These are phyloP conservation scores for Nannochloropsis salina DNA, from an alignment of 108 stramenopile species.

Conservation along the genomic window DNA sequence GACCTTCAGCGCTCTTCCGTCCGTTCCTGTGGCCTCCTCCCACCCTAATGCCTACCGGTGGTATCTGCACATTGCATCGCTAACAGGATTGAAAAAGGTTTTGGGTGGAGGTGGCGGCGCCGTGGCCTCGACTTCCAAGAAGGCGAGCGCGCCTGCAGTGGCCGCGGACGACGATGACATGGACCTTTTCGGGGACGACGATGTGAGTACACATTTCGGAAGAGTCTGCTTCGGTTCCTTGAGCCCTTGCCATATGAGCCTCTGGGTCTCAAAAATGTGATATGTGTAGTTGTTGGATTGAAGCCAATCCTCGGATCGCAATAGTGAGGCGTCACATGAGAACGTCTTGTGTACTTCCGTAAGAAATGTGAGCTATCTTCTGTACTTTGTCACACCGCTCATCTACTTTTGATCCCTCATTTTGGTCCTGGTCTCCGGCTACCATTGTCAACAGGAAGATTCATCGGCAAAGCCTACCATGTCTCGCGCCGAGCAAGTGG, in stretches of 20 bases:
- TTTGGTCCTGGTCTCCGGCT: too few species aligned
- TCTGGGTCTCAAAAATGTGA: too few species aligned
- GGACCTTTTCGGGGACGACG: conserved; percentile 16
- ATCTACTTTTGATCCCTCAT: too few species aligned
- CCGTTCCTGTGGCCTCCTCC: conserved; percentile 49
- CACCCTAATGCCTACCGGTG: conserved; percentile 61
- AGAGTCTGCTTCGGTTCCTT: too few species aligned
- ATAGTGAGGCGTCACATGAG: too few species aligned
- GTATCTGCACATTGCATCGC: conserved; percentile 62
- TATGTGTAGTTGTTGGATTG: too few species aligned
- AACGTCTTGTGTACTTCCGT: too few species aligned
- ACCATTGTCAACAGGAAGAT: background rate
- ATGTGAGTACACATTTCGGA: background rate
- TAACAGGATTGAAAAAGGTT: conserved; percentile 42
- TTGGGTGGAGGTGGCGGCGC: background rate
- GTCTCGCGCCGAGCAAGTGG: conserved; percentile 16
- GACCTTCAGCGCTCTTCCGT: conserved; percentile 43
- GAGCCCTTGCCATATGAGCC: too few species aligned
- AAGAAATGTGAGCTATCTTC: too few species aligned
- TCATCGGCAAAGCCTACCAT: background rate
- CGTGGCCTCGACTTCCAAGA: background rate
- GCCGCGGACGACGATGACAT: background rate
- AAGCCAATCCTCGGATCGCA: too few species aligned
- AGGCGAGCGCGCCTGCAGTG: background rate
- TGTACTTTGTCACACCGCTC: too few species aligned